A percentile compares a stretch with the other conserved stretches of the same genome.
These are phyloP conservation scores for Alloteropsis angusta DNA, from an alignment of 202 grass and related monocot genomes.

Conservation along the genomic window DNA sequence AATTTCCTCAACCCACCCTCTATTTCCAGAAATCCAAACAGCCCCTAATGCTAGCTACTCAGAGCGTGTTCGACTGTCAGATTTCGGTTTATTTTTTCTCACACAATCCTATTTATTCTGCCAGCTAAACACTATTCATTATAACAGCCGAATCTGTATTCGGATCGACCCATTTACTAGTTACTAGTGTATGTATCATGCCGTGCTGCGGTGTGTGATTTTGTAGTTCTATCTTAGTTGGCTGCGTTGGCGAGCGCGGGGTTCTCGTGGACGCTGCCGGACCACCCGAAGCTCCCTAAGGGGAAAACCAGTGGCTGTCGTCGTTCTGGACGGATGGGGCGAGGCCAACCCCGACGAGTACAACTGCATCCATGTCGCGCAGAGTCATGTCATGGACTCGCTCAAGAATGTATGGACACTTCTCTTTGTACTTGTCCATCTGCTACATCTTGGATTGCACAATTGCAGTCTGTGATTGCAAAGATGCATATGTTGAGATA, in stretches of 20 bases:
- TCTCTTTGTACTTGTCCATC: neutral
- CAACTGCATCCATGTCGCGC: conserved; percentile 92
- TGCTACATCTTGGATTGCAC: neutral
- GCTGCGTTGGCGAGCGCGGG: conserved; percentile 46
- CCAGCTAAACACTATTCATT: too few relatives aligned
- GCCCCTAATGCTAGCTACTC: too few relatives aligned
- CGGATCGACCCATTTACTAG: too few relatives aligned
- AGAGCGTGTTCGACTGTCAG: too few relatives aligned
- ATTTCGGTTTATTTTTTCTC: too few relatives aligned
- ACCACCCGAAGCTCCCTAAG: conserved; percentile 83
- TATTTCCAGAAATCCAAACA: too few relatives aligned
- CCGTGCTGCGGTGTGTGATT: neutral
- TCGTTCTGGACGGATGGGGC: conserved; percentile 92
- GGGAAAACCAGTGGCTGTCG: conserved; percentile 76
- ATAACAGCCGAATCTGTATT: too few relatives aligned
- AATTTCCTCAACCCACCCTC: too few relatives aligned
- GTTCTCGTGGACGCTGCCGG: conserved; percentile 53
- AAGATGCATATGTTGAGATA: neutral
- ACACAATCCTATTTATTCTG: too few relatives aligned
- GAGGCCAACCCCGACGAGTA: conserved; percentile 90
- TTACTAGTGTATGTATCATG: too few relatives aligned
- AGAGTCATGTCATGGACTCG: conserved; percentile 91
- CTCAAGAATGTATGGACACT: conserved; percentile 64
- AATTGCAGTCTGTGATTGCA: neutral
- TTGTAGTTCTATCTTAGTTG: neutral